A percentile compares a stretch with the other conserved stretches of the same genome.
Evolutionary conservation across 108 stramenopile genomes (phyloP).

Genomic region (Mediolabrus comicus): DNA sequence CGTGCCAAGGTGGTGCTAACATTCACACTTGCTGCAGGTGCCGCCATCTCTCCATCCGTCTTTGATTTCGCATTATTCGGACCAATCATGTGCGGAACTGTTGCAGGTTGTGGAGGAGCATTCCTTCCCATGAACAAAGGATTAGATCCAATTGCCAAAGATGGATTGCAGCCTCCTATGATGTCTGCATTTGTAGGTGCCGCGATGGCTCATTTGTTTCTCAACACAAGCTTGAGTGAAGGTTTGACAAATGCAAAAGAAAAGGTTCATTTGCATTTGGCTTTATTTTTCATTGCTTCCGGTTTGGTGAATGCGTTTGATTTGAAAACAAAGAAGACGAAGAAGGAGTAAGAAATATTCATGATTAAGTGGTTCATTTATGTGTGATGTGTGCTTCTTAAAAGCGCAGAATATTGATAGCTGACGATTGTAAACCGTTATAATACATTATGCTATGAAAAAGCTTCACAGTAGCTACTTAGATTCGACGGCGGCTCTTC

Average conservation of each 20-base stretch:
- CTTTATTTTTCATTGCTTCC: constrained; percentile 70
- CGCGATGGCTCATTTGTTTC: constrained; percentile 74
- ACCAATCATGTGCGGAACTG: constrained; percentile 88
- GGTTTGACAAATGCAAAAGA: constrained; percentile 60
- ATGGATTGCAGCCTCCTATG: constrained; percentile 77
- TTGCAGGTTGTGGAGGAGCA: constrained; percentile 86
- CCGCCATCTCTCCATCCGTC: constrained; percentile 62
- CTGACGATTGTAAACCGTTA: not conserved
- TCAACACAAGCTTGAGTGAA: constrained; percentile 61
- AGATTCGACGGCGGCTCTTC: too few relatives aligned
- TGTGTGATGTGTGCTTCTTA: not conserved
- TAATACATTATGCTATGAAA: too few relatives aligned
- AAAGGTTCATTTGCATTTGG: constrained; percentile 75
- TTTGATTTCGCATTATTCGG: constrained; percentile 85
- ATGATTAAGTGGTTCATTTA: not conserved
- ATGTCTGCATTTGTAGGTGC: constrained; percentile 73
- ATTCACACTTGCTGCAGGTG: constrained; percentile 62
- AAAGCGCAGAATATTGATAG: not conserved
- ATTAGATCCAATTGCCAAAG: constrained; percentile 72
- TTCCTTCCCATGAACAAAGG: constrained; percentile 89
- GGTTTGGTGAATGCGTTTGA: constrained; percentile 43
- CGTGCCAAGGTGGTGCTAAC: constrained; percentile 79
- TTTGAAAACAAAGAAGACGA: constrained; percentile 27
- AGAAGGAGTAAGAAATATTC: constrained; percentile 22
- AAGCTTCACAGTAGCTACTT: too few relatives aligned